These are phyloP conservation scores for Yamadazyma blattariae DNA, from an alignment of 1,139 yeast species.

Conservation along the genomic window DNA sequence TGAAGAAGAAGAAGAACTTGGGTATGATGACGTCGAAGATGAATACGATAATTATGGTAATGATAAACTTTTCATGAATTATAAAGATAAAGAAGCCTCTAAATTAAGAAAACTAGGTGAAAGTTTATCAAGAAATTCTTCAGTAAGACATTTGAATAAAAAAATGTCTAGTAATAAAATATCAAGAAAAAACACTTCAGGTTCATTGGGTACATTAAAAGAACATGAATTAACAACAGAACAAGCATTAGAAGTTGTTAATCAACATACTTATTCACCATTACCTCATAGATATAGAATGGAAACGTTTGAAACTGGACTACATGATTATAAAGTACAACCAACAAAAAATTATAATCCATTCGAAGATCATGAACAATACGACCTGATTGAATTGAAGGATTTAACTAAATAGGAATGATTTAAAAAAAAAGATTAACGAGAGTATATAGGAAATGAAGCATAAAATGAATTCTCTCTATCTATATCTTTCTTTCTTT, in stretches of 20 bases:
- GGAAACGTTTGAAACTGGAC: constrained; percentile 12
- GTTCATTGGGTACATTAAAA: constrained; percentile 2
- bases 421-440: no score
- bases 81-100: constrained; percentile 19
- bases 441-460: not conserved
- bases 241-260: constrained; percentile 14
- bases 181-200: constrained; percentile 3
- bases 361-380: constrained; percentile 1
- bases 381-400: constrained; percentile 6
- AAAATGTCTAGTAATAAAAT: constrained; percentile 1
- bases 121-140: constrained; percentile 25
- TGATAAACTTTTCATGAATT: constrained; percentile 4
- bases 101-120: constrained; percentile 32
- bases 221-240: constrained; percentile 13
- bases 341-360: not conserved
- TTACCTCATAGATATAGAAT: constrained; percentile 17
- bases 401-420: constrained; percentile 6
- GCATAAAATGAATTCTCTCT: not conserved
- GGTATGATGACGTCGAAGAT: not conserved
- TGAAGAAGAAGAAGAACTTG: constrained; percentile 4
- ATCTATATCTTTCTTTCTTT: not conserved
- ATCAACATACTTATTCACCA: constrained; percentile 15
- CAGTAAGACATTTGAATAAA: constrained; percentile 23
- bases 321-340: not conserved
- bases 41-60: not conserved